Percentiles rank a stretch among this genome's conserved stretches.
phyloP scores from a whole-genome alignment of 768 basidiomycete genomes.

The Kwoniella botswanensis region DNA sequence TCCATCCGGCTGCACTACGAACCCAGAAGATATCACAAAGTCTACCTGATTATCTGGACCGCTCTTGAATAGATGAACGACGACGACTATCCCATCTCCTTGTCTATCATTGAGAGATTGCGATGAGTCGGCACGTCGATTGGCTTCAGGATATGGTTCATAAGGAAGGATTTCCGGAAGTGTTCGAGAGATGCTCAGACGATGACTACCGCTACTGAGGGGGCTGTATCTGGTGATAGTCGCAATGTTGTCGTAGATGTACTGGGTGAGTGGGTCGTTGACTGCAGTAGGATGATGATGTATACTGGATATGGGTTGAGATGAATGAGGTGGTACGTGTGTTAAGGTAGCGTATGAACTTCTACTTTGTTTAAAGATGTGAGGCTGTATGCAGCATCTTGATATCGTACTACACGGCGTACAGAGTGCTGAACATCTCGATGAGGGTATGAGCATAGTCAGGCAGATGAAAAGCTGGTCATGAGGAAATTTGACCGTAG shows the following conservation, averaged over 20 bases:
- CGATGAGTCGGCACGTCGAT: conserved; percentile 1
- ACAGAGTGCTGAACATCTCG: neutral
- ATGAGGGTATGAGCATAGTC: neutral
- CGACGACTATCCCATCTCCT: conserved; percentile 9
- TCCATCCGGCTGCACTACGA: conserved; percentile 9
- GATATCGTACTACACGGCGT: neutral
- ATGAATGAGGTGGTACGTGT: neutral
- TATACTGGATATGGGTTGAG: neutral
- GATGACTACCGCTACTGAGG: conserved; percentile 2
- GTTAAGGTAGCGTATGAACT: no score
- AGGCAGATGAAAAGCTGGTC: neutral
- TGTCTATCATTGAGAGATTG: no score
- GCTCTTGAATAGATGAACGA: conserved; percentile 2
- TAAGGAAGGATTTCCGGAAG: conserved; percentile 9
- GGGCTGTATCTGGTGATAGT: neutral
- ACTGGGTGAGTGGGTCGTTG: neutral
- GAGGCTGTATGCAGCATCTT: neutral
- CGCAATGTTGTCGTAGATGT: neutral
- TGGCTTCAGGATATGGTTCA: conserved; percentile 4
- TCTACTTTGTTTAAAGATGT: neutral
- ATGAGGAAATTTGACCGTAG: no score
- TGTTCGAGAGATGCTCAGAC: neutral
- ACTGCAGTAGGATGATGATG: neutral
- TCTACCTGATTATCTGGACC: neutral
- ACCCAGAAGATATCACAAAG: conserved; percentile 17